phyloP scores from a whole-genome alignment of 208 protist species.

The Leptomonas pyrrhocoris region DNA sequence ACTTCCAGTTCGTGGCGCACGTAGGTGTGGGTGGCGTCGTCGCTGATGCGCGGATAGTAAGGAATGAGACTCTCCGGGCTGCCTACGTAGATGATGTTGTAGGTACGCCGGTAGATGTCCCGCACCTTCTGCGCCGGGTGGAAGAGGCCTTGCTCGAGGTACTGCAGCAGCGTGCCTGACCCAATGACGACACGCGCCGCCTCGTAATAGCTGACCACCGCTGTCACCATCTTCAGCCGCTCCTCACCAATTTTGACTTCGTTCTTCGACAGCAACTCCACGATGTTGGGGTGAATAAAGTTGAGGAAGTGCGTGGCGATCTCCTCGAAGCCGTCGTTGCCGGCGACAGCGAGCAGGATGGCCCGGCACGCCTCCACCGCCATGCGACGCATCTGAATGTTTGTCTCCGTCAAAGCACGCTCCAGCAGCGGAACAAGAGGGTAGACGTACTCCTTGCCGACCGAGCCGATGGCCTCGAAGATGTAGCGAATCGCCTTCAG shows the following conservation, averaged over 20 bases:
- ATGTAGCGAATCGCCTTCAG: conserved; percentile 99
- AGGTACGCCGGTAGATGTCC: conserved; percentile 99
- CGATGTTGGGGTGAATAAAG: conserved; percentile 99
- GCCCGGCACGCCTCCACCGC: conserved; percentile 97
- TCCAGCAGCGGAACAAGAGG: conserved; percentile 97
- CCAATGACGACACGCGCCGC: conserved; percentile 95
- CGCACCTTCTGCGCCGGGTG: conserved; percentile 98
- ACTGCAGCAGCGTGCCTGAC: conserved; percentile 93
- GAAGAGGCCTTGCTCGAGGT: conserved; percentile 97
- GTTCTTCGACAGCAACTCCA: conserved; percentile 97
- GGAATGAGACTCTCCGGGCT: conserved; percentile 95
- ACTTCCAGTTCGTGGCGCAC: conserved; percentile 80
- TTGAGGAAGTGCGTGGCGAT: conserved; percentile 99
- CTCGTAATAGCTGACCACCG: conserved; percentile 98
- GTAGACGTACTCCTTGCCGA: conserved; percentile 99
- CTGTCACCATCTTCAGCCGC: conserved; percentile 89
- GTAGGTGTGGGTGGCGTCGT: conserved; percentile 57
- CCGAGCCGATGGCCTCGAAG: conserved; percentile 99
- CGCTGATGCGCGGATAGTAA: conserved; percentile 91
- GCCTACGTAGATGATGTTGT: conserved; percentile 98
- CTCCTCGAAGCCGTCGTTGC: conserved; percentile 86
- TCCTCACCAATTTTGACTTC: conserved; percentile 78
- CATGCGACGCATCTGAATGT: conserved; percentile 98
- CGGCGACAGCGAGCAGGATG: conserved; percentile 88
- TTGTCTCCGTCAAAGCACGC: conserved; percentile 98